Percentiles rank a stretch among this genome's conserved stretches.
Evolutionary conservation across 2,329 filamentous ascomycete species (phyloP).

Genomic region (Ophiostoma tasmaniense): DNA sequence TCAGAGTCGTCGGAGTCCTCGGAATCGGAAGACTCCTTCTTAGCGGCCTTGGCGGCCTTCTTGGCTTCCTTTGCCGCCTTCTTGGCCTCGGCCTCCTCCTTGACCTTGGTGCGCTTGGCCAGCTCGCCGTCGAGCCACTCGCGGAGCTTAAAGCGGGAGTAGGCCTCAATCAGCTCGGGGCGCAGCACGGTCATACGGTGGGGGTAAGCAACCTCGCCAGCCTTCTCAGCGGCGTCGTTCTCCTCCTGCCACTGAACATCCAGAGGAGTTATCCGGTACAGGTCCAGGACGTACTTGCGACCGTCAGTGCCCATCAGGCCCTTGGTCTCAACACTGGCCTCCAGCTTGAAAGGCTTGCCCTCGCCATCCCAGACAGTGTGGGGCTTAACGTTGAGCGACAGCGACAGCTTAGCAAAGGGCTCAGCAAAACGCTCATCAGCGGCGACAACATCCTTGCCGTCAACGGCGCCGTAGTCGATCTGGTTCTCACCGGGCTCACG

Average conservation of each 20-base stretch:
- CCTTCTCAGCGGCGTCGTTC: slow-evolving; percentile 35
- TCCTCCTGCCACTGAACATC: slow-evolving; percentile 89
- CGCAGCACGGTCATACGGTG: slow-evolving; percentile 94
- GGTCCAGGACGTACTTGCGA: slow-evolving; percentile 91
- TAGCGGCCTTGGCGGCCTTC: not conserved
- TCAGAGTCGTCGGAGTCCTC: not conserved
- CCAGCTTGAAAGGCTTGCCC: slow-evolving; percentile 77
- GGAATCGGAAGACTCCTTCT: slow-evolving; percentile 1
- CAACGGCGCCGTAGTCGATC: slow-evolving; percentile 96
- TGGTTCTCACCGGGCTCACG: slow-evolving; percentile 95
- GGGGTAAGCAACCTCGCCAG: slow-evolving; percentile 57
- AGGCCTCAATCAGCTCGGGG: slow-evolving; percentile 79
- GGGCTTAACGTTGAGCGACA: slow-evolving; percentile 82
- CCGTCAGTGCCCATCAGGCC: slow-evolving; percentile 94
- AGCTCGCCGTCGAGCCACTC: slow-evolving; percentile 80
- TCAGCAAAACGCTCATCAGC: slow-evolving; percentile 78
- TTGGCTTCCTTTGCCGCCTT: slow-evolving; percentile 1
- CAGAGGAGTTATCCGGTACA: slow-evolving; percentile 88
- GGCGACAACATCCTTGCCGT: slow-evolving; percentile 91
- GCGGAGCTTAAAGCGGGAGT: slow-evolving; percentile 76
- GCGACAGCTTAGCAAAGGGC: slow-evolving; percentile 83
- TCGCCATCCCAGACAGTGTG: slow-evolving; percentile 98
- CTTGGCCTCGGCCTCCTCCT: slow-evolving; percentile 20
- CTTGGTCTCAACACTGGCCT: slow-evolving; percentile 96
- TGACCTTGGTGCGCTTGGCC: slow-evolving; percentile 47